Evolutionary conservation across 208 protist species (phyloP), one percentile per base, ranked within the genome.

Genomic region (Crithidia bombi): DNA sequence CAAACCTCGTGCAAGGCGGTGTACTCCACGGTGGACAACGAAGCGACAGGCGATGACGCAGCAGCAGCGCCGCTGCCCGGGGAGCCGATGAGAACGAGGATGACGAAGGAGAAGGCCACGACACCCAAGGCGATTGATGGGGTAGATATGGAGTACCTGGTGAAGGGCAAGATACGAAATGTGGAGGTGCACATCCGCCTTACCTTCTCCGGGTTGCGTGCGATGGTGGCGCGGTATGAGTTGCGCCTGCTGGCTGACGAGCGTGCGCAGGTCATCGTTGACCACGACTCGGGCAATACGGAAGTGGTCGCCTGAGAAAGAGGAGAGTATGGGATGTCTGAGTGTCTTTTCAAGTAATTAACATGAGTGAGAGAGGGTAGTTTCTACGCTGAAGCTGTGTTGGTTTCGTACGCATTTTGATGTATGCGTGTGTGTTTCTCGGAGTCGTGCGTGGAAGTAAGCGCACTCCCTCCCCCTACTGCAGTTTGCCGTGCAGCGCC

Each of bases 121-220:
- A 61, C 32, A 15, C 21, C 57, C n/a, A 19, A 33, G 17, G 63
- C 64, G 49, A 72, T 71, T 1, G 44, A 79, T 15, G 84, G 85
- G 6, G 81, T 94, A 11, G 81, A 93, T 32, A 85, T 94, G 80
- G 49, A 46, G 33, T 94, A 86, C 64, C 52, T 74, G 23, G 76
- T 96, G 28, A 62, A 69, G 38, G 86, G 91, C 6, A 59, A 64
- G 17, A 58, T 36, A 6, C 75, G 89, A 7, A 75, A 91, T 54
- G 39, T 91, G 33, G 74, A 91, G 46, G 89, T 90, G 66, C 65
- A 70, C 14, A 25, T 96, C n/a, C 64, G 79, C 21, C 50, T 96
- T n/a, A 75, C 65, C 23, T 88, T 96, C 62, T 62, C 62, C 6
- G 83, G 75, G 11, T 63, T 94, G 33, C 78, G 67, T 17, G 92